Conservation (phyloP, 2,329 filamentous ascomycete genomes). For the Clarireedia sp. region DNA sequence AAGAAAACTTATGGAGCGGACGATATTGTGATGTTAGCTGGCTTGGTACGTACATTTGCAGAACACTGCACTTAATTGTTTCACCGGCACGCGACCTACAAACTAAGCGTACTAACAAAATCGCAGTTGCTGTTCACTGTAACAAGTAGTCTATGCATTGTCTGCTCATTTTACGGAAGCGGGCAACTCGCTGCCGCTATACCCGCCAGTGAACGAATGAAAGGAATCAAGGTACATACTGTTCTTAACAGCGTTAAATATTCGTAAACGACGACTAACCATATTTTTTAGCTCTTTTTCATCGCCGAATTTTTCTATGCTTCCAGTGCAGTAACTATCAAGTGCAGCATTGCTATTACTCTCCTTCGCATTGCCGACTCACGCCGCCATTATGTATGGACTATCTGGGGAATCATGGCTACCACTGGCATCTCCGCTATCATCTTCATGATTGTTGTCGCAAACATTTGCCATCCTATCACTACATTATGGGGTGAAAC, state of each 20-base stretch:
- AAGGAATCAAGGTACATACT: slow-evolving; percentile 19
- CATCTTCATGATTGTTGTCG: slow-evolving; percentile 26
- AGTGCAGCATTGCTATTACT: slow-evolving; percentile 28
- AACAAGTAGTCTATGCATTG: slow-evolving; percentile 18
- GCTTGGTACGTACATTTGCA: slow-evolving; percentile 20
- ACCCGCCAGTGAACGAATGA: slow-evolving; percentile 12
- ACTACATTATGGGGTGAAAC: slow-evolving; percentile 23
- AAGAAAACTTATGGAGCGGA: slow-evolving; percentile 24
- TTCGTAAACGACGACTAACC: slow-evolving; percentile 3
- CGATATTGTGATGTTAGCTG: slow-evolving; percentile 23
- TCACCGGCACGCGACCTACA: not conserved
- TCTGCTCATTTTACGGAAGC: slow-evolving; percentile 25
- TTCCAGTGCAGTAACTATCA: slow-evolving; percentile 26
- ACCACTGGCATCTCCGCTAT: slow-evolving; percentile 18
- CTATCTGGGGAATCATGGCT: slow-evolving; percentile 25
- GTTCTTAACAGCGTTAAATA: not conserved
- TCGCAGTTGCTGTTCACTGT: slow-evolving; percentile 1
- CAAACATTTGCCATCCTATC: slow-evolving; percentile 30
- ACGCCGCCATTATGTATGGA: slow-evolving; percentile 25
- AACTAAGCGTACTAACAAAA: not conserved
- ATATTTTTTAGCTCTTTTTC: slow-evolving; percentile 28
- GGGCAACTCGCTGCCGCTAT: slow-evolving; percentile 21
- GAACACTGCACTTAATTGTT: too few relatives aligned
- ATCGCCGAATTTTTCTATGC: slow-evolving; percentile 35
- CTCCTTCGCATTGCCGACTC: slow-evolving; percentile 29